Base-by-base conservation (phyloP, 208 protist genomes). In the Leptomonas seymouri region DNA sequence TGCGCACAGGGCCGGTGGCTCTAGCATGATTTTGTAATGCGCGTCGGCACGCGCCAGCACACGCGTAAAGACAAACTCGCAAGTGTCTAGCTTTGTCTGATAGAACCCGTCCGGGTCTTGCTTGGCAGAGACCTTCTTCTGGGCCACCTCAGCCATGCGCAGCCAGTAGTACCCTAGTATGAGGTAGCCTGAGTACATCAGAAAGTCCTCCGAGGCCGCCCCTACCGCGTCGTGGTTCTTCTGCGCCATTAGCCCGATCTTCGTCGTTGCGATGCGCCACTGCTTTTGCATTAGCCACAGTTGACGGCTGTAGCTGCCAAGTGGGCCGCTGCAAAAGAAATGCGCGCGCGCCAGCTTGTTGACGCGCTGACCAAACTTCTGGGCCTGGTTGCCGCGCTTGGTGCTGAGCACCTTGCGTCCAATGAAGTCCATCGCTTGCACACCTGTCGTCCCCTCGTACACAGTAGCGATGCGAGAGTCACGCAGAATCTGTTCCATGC, bases 381-480 rank as follows among this genome's bases (percentile, higher is more conserved):
- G 31, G 14, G 73, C 58, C 50, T 81, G 78, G 54, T 84, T 77
- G 50, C 83, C 81, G 46, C 72, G 74, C 62, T 87, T 90, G 21
- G 81, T 74, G 30, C 76, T 76, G 30, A 94, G 72, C 25, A 97
- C 67, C 74, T 96, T 95, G 62, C 89, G 82, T 5, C 86, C 86
- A 45, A 97, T 85, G 48, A 97, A 89, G 66, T 96, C 93, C 42
- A 95, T 60, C 30, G 88, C 84, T 77, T 97, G 90, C 56, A 95
- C 86, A 27, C 87, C 81, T 3, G 89, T 95, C 36, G 90, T 96
- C 67, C 90, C 90, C 62, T 94, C 90, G 77, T 93, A 93, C 21
- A 95, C 71, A 4, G 86, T 85, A 0, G 78, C 72, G 71, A 92
- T 91, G 67, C 84, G 85, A 8, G 86, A 78, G 63, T 94, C 87